phyloP scores from a whole-genome alignment of 768 basidiomycete genomes.

The Rhodosporidiobolus odoratus region DNA sequence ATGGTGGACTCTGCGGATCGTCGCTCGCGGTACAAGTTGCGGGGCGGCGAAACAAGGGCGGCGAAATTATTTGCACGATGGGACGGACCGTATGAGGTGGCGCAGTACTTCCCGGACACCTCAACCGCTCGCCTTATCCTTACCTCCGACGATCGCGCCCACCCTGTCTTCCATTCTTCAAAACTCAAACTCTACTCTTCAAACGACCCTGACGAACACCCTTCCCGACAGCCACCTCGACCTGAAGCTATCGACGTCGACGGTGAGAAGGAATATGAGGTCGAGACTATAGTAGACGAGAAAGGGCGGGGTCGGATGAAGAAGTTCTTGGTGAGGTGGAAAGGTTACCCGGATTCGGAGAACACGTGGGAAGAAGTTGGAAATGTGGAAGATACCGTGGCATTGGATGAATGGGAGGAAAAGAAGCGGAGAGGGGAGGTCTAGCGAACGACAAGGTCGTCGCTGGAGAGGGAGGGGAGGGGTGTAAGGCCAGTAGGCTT shows the following conservation, averaged over 20 bases:
- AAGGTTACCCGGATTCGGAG: not conserved
- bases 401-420: not conserved
- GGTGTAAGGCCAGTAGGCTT: no score
- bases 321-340: not conserved
- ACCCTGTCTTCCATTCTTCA: not conserved
- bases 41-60: constrained; percentile 11
- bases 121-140: not conserved
- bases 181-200: not conserved
- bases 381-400: constrained; percentile 1
- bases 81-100: constrained; percentile 38
- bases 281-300: constrained; percentile 5
- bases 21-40: constrained; percentile 43
- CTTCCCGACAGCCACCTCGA: constrained; percentile 25
- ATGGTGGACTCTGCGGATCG: constrained; percentile 47
- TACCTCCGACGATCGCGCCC: not conserved
- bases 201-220: not conserved
- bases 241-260: constrained; percentile 26
- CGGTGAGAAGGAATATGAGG: not conserved
- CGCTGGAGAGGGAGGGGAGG: no score
- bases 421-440: not conserved
- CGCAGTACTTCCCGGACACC: constrained; percentile 7
- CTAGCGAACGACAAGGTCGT: no score
- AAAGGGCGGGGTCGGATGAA: not conserved
- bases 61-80: constrained; percentile 41
- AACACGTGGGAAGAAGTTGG: not conserved